phyloP scores from a whole-genome alignment of 1,139 yeast species.

The Scheffersomyces insectosa region DNA sequence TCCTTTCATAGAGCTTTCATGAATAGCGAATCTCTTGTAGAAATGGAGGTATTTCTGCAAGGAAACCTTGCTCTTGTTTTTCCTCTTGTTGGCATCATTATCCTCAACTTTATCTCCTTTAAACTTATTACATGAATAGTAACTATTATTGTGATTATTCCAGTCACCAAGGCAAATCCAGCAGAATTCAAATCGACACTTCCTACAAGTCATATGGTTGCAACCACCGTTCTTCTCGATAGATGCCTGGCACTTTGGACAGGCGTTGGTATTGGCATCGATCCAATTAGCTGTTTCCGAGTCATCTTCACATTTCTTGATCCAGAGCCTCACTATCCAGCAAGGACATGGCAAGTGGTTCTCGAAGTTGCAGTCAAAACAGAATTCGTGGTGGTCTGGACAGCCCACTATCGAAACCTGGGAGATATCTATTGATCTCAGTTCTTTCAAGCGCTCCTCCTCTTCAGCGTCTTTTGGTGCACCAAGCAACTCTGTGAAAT shows the following conservation, averaged over 20 bases:
- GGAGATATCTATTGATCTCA: constrained; percentile 12
- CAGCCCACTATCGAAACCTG: constrained; percentile 55
- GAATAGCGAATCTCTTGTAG: constrained; percentile 73
- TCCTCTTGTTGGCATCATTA: constrained; percentile 30
- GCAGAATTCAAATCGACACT: constrained; percentile 80
- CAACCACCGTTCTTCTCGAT: constrained; percentile 93
- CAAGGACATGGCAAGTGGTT: constrained; percentile 89
- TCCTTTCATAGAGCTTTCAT: constrained; percentile 74
- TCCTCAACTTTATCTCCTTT: constrained; percentile 29
- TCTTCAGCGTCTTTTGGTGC: constrained; percentile 9
- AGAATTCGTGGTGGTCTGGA: constrained; percentile 66
- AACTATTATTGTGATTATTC: constrained; percentile 66
- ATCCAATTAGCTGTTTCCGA: constrained; percentile 91
- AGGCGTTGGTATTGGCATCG: constrained; percentile 79
- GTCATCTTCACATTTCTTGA: constrained; percentile 79
- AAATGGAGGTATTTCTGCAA: constrained; percentile 74
- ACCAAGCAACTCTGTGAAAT: constrained; percentile 52
- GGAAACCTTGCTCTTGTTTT: constrained; percentile 37
- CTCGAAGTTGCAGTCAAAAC: constrained; percentile 74
- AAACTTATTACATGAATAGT: constrained; percentile 68
- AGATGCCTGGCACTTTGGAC: constrained; percentile 62
- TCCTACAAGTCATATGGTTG: constrained; percentile 89
- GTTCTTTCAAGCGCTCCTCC: constrained; percentile 31
- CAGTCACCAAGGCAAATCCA: constrained; percentile 90
- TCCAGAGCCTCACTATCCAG: constrained; percentile 68